Evolutionary conservation across 495 filamentous ascomycete species (phyloP).

Genomic region (Lineolata rhizophorae): DNA sequence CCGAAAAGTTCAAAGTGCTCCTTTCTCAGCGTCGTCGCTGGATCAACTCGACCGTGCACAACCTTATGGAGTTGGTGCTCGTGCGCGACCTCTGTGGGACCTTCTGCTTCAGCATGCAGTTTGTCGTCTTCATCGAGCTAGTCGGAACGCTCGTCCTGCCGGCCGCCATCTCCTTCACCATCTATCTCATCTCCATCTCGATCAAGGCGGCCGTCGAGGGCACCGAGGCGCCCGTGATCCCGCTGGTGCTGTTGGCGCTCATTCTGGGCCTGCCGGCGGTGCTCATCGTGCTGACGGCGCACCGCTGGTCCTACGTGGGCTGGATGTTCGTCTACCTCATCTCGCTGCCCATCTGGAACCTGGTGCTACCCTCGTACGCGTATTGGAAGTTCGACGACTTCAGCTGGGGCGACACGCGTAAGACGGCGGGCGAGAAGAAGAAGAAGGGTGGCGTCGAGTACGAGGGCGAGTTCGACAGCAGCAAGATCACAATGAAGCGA

Average conservation of each 20-base stretch:
- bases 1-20: constrained; percentile 78
- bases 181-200: constrained; percentile 83
- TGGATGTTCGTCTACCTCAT: constrained; percentile 96
- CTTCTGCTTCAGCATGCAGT: constrained; percentile 99
- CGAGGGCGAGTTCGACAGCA: constrained; percentile 93
- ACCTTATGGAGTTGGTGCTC: constrained; percentile 89
- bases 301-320: constrained; percentile 73
- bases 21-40: constrained; percentile 87
- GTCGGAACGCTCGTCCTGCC: constrained; percentile 87
- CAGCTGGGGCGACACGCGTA: constrained; percentile 95
- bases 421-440: constrained; percentile 77
- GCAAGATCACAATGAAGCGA: constrained; percentile 94
- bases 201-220: constrained; percentile 46
- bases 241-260: constrained; percentile 69
- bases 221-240: constrained; percentile 51
- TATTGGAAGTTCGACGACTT: constrained; percentile 99
- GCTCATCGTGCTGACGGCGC: constrained; percentile 88
- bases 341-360: constrained; percentile 95
- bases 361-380: constrained; percentile 79
- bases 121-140: constrained; percentile 89
- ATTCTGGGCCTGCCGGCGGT: constrained; percentile 88
- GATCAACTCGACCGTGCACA: constrained; percentile 99
- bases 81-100: constrained; percentile 95
- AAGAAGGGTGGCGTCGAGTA: constrained; percentile 63
- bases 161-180: constrained; percentile 87